phyloP scores from a whole-genome alignment of 805 yeast genomes.

The Spathaspora passalidarum region DNA sequence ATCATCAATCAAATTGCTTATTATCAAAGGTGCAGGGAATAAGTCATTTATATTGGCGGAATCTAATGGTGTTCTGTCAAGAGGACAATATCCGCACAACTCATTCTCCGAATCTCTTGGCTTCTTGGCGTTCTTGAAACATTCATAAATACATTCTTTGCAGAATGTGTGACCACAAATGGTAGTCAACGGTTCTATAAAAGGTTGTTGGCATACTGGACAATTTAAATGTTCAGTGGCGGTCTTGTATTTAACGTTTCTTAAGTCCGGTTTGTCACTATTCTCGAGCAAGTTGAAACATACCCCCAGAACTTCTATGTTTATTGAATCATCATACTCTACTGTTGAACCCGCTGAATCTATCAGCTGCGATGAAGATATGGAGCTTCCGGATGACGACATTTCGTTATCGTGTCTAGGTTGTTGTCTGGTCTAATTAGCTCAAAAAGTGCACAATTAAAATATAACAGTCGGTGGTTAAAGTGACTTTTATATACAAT shows the following conservation, averaged over 20 bases:
- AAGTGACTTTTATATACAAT: background rate
- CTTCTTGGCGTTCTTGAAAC: conserved; percentile 36
- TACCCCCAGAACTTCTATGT: conserved; percentile 2
- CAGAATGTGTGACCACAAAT: conserved; percentile 71
- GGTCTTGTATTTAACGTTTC: conserved; percentile 26
- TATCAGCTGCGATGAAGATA: background rate
- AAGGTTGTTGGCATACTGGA: conserved; percentile 68
- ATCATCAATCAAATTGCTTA: conserved; percentile 61
- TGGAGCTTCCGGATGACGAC: background rate
- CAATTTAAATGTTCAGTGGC: conserved; percentile 39
- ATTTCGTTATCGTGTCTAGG: background rate
- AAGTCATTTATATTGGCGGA: conserved; percentile 27
- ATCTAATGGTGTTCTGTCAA: conserved; percentile 53
- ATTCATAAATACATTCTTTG: conserved; percentile 48
- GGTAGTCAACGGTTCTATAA: conserved; percentile 59
- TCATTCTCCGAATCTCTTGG: conserved; percentile 1
- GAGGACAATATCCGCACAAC: conserved; percentile 46
- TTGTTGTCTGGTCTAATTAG: background rate
- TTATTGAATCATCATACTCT: conserved; percentile 7
- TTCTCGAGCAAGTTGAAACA: conserved; percentile 8
- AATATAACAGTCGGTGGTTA: background rate
- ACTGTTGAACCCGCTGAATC: background rate
- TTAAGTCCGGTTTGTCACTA: conserved; percentile 23
- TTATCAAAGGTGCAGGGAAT: conserved; percentile 52
- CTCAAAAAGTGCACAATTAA: background rate